Base-by-base conservation (phyloP, 768 basidiomycete genomes). In the Trametes cingulata region DNA sequence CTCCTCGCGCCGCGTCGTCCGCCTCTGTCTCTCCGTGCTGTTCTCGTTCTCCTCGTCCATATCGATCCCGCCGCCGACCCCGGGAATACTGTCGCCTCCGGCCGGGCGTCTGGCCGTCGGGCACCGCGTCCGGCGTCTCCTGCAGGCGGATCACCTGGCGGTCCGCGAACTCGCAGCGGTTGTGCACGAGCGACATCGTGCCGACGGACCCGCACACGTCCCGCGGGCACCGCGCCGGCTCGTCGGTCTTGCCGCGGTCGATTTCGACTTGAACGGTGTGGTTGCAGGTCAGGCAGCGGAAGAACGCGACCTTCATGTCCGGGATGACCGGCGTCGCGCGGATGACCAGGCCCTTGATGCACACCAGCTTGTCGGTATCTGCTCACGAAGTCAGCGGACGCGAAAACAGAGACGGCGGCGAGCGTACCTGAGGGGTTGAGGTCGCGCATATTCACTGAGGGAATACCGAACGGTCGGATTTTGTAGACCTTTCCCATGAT, bases 231-330 rank as follows among this genome's bases (percentile, higher is more conserved):
- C 85, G 84, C 15, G 81, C 81, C 3, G 97, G 97, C 73, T 98
- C 96, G 71, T 90, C 86, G 66, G 98, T 98, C 74, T 93, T 92
- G 42, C 96, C 97, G n/a, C 95, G 88, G 73, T 98, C 95, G 50
- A 98, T 97, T 70, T 97, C 95, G 62, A 93, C 91, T 70, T 94
- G 94, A 8, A 94, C 87, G n/a, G 97, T 98, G 74, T 98, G 97
- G 40, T 90, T 90, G 73, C 97, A 99, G 37, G 89, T 90, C 25
- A 93, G 79, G 75, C 97, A 99, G 55, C 95, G 91, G 84, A 99
- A 99, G 80, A 99, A 98, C 20, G 96, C 97, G 65, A 86, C 86
- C 76, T 96, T 95, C 97, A 99, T 98, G 75, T 99, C 97, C 3
- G 97, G 97, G 60, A 98, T 98, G 68, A 99, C 91, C 12, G 96